These are phyloP conservation scores for Solanum rostratum DNA, from an alignment of 257 asterid genomes.

Conservation along the genomic window DNA sequence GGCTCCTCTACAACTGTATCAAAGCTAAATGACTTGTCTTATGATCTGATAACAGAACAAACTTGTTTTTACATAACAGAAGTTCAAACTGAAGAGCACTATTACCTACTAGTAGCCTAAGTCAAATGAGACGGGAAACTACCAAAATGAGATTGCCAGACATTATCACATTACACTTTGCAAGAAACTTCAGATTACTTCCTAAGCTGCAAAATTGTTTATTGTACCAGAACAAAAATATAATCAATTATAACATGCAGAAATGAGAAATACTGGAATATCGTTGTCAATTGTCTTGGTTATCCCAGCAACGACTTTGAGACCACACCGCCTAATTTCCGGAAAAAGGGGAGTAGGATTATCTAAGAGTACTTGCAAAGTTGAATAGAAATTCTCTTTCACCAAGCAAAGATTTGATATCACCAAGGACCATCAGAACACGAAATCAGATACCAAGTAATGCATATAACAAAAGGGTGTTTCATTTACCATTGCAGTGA, in stretches of 20 bases:
- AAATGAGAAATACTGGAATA: constrained; percentile 54
- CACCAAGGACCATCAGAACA: neutral
- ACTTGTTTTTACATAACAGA: neutral
- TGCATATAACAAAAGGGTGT: neutral
- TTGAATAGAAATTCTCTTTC: neutral
- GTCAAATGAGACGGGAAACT: neutral
- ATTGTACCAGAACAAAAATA: neutral
- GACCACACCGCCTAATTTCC: constrained; percentile 80
- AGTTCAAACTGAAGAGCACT: neutral
- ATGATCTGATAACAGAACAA: constrained; percentile 46
- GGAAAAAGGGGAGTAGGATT: constrained; percentile 17
- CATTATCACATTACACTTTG: neutral
- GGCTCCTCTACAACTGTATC: too few species aligned
- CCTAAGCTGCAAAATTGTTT: neutral
- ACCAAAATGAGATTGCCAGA: neutral
- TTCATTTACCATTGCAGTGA: neutral
- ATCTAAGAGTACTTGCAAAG: neutral
- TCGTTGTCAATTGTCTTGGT: constrained; percentile 96
- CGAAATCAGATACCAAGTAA: neutral
- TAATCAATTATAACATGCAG: neutral
- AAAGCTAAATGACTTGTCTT: constrained; percentile 8
- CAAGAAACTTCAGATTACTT: neutral
- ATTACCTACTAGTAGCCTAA: neutral
- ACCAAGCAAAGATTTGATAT: neutral
- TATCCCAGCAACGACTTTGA: constrained; percentile 69